A percentile compares a stretch with the other conserved stretches of the same genome.
Conservation (phyloP, 2,329 filamentous ascomycete genomes). For the Colletotrichum neosansevieriae region DNA sequence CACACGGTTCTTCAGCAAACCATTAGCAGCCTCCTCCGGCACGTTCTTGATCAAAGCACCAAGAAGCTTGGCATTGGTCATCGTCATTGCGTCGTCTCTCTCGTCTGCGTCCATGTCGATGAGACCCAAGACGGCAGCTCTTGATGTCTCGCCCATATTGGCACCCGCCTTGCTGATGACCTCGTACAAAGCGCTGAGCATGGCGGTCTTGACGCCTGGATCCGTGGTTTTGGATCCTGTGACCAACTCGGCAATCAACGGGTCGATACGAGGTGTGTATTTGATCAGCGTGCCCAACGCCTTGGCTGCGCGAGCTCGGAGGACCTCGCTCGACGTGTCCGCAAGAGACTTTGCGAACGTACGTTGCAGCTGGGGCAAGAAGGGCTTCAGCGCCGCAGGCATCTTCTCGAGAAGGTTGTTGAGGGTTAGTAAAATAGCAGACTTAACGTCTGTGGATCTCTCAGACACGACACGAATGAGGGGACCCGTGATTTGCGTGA, state of each 20-base stretch:
- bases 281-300: constrained; percentile 96
- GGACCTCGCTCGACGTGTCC: constrained; percentile 88
- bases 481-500: constrained; percentile 97
- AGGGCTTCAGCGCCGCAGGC: constrained; percentile 93
- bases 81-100: constrained; percentile 80
- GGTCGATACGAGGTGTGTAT: constrained; percentile 93
- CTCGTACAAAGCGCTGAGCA: constrained; percentile 97
- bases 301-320: constrained; percentile 90
- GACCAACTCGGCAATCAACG: constrained; percentile 90
- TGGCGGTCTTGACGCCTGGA: constrained; percentile 88
- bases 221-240: constrained; percentile 95
- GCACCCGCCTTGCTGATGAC: constrained; percentile 94
- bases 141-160: constrained; percentile 94
- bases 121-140: constrained; percentile 84
- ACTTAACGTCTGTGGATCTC: constrained; percentile 94
- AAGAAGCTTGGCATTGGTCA: constrained; percentile 90
- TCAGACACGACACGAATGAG: constrained; percentile 98
- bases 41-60: constrained; percentile 92
- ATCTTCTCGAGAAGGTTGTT: constrained; percentile 98
- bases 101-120: constrained; percentile 89
- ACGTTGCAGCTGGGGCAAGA: constrained; percentile 94
- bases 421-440: constrained; percentile 91
- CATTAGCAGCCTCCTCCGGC: constrained; percentile 74
- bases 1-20: constrained; percentile 77
- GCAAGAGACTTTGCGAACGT: constrained; percentile 97